Base-by-base conservation (phyloP, 1,284 basidiomycete species). In the Vanrija sp. region DNA sequence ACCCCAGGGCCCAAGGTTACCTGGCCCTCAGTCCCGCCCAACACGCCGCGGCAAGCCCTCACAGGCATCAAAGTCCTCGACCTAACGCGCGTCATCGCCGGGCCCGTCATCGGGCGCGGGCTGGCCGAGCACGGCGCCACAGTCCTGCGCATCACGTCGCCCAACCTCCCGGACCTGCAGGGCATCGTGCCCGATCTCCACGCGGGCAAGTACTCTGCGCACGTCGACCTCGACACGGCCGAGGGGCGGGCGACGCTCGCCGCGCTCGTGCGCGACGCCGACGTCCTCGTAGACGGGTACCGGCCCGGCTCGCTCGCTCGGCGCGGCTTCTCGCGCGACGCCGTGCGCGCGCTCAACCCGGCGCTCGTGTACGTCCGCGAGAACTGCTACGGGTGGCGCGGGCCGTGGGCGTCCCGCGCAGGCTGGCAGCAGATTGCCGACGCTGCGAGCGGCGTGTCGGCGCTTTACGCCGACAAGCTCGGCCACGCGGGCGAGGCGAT, bases 331-430 rank as follows among this genome's bases (percentile, higher is more conserved):
- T 38, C 43, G 1, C 45, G 27, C 19, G 55, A 43, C 3, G 47
- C 43, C 10, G 45, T 57, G 37, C 51, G 56, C 18, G 22, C 6
- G n/a, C n/a, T 50, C 25, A 54, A 53, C 49, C 48, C 51, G 1
- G 25, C 18, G 3, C 20, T 49, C 27, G 31, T 54, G 14, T 27
- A 44, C 41, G 56, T 53, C 12, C 51, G 51, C 41, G 51, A 57
- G 42, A 57, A 49, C 56, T 57, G 56, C 45, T 57, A 53, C 45
- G 56, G 56, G 18, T 57, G 42, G 37, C 51, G 53, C 31, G 56
- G 56, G 0, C 56, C 56, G 1, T 57, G 56, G 56, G 19, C 23
- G 16, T 20, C 35, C 27, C 48, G 56, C 23, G 41, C 22, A n/a
- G 56, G 56, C 6, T 57, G 56, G 56, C 54, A 56, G 44, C 51